Evolutionary conservation across 2,329 filamentous ascomycete genomes (phyloP), one percentile per base, ranked within the genome.

Genomic region (Botrytis fragariae): DNA sequence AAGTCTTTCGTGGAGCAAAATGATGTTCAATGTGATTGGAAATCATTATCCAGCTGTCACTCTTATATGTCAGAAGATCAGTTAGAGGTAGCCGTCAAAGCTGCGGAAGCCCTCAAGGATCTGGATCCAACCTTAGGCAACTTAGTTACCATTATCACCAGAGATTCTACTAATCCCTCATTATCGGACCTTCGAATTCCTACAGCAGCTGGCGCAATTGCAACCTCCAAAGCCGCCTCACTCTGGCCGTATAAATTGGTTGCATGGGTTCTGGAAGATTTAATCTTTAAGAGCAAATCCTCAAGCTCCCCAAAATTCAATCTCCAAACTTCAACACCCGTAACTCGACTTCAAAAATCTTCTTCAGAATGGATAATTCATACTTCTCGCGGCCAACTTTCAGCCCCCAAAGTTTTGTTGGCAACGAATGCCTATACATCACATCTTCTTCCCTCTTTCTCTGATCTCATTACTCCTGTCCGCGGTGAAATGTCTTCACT

Each of bases 161-260:
- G 78, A 64, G 73, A 78, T 20, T 81, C 81, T 8, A 75, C 74
- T 22, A 77, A 76, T 39, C 79, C 80, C 2, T 79, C 80, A 3
- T 82, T 93, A 6, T 83, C 82, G 42, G 82, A 82, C 48, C 84
- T 92, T 37, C 84, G 89, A 5, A 82, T 91, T 1, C 86, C 87
- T 0, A 81, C 81, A 12, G 90, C 89, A 10, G 79, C 86, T 12
- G 93, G 90, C 3, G 92, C 90, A 9, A 86, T 94, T 5, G 83
- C 91, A 25, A 91, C 91, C 75, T 83, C 84, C 59, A 83, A 88
- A 60, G 92, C 93, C 0, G 92, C 90, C 0, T 89, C 89, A 77
- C 80, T 93, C 63, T 95, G 92, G 92, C 94, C 94, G 0, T 97
- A 97, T 82, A 97, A 96, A 82, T 87, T 97, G 29, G 90, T 97